Evolutionary conservation across 1,284 basidiomycete species (phyloP).

Genomic region (Ganoderma leucocontextum): DNA sequence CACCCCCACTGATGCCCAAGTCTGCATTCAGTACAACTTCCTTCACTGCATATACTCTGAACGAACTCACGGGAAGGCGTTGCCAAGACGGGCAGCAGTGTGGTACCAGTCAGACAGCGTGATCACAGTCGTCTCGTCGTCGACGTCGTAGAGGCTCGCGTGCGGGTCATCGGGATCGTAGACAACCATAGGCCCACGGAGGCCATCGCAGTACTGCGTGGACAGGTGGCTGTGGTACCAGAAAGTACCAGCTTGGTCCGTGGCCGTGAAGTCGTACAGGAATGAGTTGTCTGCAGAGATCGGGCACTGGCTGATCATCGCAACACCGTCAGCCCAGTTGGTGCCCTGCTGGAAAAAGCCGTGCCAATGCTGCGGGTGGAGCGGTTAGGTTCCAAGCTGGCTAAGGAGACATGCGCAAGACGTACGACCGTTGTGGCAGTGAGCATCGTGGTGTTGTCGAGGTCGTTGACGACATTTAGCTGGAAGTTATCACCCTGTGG

Average conservation of each 20-base stretch:
- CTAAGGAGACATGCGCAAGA: slow-evolving; percentile 85
- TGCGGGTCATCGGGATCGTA: slow-evolving; percentile 51
- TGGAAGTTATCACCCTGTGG: slow-evolving; percentile 37
- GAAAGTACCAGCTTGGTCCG: slow-evolving; percentile 41
- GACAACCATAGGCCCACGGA: slow-evolving; percentile 45
- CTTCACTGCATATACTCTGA: not conserved
- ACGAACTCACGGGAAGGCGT: slow-evolving; percentile 24
- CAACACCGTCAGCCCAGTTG: slow-evolving; percentile 42
- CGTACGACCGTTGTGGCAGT: slow-evolving; percentile 46
- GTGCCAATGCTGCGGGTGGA: slow-evolving; percentile 75
- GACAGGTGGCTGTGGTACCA: slow-evolving; percentile 28
- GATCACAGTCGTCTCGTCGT: slow-evolving; percentile 37
- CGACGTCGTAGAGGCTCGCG: slow-evolving; percentile 47
- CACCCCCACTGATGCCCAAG: not conserved
- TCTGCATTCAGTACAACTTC: not conserved
- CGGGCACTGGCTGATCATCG: slow-evolving; percentile 48
- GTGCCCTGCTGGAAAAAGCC: slow-evolving; percentile 43
- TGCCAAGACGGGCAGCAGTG: slow-evolving; percentile 17
- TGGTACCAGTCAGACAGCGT: slow-evolving; percentile 34
- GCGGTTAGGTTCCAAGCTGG: slow-evolving; percentile 99
- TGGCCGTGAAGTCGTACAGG: slow-evolving; percentile 45
- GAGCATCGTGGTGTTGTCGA: slow-evolving; percentile 44
- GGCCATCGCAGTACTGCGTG: slow-evolving; percentile 40
- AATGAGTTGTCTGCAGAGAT: slow-evolving; percentile 53
- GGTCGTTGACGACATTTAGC: slow-evolving; percentile 29